phyloP scores from a whole-genome alignment of 1,284 basidiomycete species.

The Ceratobasidium sp. region DNA sequence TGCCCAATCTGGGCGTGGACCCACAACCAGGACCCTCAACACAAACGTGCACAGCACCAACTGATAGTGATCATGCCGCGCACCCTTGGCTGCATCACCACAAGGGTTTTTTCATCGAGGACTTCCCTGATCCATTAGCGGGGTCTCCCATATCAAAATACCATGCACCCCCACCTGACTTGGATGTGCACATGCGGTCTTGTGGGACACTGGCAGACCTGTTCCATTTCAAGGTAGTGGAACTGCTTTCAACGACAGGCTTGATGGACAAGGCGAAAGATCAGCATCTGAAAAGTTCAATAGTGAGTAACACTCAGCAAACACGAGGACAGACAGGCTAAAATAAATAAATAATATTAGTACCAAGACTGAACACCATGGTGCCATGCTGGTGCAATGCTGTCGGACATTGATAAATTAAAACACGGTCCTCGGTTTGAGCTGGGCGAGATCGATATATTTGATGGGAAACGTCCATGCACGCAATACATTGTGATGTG shows the following conservation, averaged over 20 bases:
- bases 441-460: neutral
- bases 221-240: neutral
- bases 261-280: constrained; percentile 9
- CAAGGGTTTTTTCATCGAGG: neutral
- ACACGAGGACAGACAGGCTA: neutral
- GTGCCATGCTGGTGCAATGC: neutral
- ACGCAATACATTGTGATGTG: constrained; percentile 6
- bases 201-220: neutral
- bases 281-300: constrained; percentile 1
- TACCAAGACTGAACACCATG: neutral
- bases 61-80: neutral
- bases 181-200: neutral
- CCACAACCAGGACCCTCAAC: neutral
- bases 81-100: neutral
- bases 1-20: too few species aligned
- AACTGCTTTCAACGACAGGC: constrained; percentile 3
- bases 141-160: neutral
- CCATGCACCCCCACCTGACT: neutral
- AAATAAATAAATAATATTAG: neutral
- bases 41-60: neutral
- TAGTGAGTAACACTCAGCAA: neutral
- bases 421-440: constrained; percentile 7
- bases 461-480: neutral
- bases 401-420: neutral
- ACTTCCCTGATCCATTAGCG: constrained; percentile 9